phyloP scores from a whole-genome alignment of 805 yeast species.

The Teunomyces tritomae region DNA sequence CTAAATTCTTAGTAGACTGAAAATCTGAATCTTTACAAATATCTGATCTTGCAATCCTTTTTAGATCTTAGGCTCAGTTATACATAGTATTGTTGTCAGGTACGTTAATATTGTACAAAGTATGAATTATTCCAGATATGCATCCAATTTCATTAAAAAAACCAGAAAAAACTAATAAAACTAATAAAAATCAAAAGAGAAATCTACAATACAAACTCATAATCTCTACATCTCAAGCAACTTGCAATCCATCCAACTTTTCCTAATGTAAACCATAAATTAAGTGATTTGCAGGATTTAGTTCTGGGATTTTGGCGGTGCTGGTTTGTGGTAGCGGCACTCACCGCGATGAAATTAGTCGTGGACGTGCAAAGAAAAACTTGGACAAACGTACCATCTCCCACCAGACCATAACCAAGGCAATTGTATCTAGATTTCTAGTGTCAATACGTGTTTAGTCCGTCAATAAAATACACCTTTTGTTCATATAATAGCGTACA shows the following conservation, averaged over 20 bases:
- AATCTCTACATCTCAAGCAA: not conserved
- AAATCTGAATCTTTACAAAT: too few relatives aligned
- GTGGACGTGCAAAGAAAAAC: not conserved
- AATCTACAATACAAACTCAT: not conserved
- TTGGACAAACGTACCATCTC: conserved; percentile 1
- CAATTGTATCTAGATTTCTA: conserved; percentile 2
- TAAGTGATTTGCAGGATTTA: too few relatives aligned
- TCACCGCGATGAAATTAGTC: not conserved
- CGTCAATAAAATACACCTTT: conserved; percentile 16
- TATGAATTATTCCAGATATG: not conserved
- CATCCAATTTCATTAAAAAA: not conserved
- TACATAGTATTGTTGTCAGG: not conserved
- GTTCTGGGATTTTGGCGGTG: too few relatives aligned
- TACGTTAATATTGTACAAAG: too few relatives aligned
- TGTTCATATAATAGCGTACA: conserved; percentile 2
- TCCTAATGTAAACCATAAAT: too few relatives aligned
- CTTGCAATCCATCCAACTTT: not conserved
- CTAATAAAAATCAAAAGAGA: not conserved
- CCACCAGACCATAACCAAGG: not conserved
- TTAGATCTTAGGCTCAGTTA: too few relatives aligned
- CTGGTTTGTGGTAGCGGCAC: too few relatives aligned
- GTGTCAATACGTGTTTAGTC: conserved; percentile 10
- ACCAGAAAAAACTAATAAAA: not conserved
- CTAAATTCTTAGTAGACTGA: too few relatives aligned
- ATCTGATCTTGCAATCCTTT: too few relatives aligned